Evolutionary conservation across 805 yeast species (phyloP).

Genomic region (Nakazawaea siamensis): DNA sequence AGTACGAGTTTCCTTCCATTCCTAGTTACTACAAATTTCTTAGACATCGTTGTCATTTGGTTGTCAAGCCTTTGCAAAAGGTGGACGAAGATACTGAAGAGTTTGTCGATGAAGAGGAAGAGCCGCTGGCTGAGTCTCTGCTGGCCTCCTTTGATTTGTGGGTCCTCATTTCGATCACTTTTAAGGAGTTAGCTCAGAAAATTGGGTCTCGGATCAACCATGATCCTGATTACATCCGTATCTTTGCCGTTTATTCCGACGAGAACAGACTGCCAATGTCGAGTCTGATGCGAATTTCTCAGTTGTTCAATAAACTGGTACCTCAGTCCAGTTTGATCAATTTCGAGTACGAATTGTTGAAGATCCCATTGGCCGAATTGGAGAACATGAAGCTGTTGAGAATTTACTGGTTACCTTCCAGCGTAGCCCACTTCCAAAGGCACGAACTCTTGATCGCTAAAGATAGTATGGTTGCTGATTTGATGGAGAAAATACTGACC

Average conservation of each 20-base stretch:
- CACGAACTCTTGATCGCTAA: slow-evolving; percentile 65
- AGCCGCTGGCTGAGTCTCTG: slow-evolving; percentile 10
- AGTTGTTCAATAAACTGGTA: slow-evolving; percentile 31
- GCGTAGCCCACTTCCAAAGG: slow-evolving; percentile 60
- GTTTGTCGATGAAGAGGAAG: slow-evolving; percentile 17
- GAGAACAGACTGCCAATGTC: slow-evolving; percentile 46
- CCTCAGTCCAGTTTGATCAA: slow-evolving; percentile 33
- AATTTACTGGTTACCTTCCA: slow-evolving; percentile 66
- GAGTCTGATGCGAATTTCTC: slow-evolving; percentile 25
- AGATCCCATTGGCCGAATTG: slow-evolving; percentile 63
- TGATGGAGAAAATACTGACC: slow-evolving; percentile 46
- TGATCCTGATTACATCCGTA: slow-evolving; percentile 53
- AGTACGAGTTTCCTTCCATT: slow-evolving; percentile 22
- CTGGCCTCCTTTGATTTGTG: slow-evolving; percentile 39
- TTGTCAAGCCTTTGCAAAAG: slow-evolving; percentile 34
- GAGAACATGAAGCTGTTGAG: slow-evolving; percentile 66
- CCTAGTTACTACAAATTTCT: slow-evolving; percentile 45
- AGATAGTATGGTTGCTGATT: slow-evolving; percentile 43
- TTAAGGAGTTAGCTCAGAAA: slow-evolving; percentile 50
- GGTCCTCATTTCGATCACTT: slow-evolving; percentile 55
- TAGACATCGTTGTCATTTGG: slow-evolving; percentile 52
- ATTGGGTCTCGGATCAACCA: slow-evolving; percentile 47
- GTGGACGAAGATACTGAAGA: slow-evolving; percentile 40
- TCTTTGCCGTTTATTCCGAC: slow-evolving; percentile 51
- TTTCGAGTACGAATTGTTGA: slow-evolving; percentile 71